Conservation (phyloP, 305 asterid species). For the Solanum chacoense region DNA sequence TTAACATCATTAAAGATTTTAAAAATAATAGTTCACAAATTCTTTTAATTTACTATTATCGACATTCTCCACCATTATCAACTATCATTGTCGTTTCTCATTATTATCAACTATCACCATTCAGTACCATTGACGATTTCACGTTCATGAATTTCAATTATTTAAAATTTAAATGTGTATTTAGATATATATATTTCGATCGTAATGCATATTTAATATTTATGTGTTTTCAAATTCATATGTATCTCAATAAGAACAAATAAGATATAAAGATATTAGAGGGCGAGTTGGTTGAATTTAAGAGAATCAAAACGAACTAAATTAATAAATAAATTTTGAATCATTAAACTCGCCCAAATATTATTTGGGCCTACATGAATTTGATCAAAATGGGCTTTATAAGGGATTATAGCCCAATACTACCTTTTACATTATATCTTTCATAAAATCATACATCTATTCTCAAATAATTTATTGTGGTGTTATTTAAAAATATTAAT, state of each 20-base stretch:
- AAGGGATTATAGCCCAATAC: neutral
- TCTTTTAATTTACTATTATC: neutral
- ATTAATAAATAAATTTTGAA: neutral
- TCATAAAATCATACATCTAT: neutral
- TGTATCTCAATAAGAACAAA: neutral
- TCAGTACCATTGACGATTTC: neutral
- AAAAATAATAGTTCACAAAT: neutral
- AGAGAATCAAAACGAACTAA: neutral
- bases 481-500: neutral
- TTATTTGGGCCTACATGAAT: neutral
- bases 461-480: neutral
- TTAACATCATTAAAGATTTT: too few relatives aligned
- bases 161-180: neutral
- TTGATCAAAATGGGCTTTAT: neutral
- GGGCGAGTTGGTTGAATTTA: neutral
- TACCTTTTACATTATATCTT: neutral
- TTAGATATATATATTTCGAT: neutral
- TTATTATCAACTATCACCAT: neutral
- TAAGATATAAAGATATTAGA: neutral
- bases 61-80: neutral
- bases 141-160: neutral
- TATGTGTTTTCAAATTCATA: neutral
- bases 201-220: neutral
- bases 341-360: neutral
- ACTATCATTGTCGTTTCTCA: neutral